Percentiles rank a stretch among this genome's conserved stretches.
Conservation (phyloP, 2,329 filamentous ascomycete species). For the Fusarium siculi region DNA sequence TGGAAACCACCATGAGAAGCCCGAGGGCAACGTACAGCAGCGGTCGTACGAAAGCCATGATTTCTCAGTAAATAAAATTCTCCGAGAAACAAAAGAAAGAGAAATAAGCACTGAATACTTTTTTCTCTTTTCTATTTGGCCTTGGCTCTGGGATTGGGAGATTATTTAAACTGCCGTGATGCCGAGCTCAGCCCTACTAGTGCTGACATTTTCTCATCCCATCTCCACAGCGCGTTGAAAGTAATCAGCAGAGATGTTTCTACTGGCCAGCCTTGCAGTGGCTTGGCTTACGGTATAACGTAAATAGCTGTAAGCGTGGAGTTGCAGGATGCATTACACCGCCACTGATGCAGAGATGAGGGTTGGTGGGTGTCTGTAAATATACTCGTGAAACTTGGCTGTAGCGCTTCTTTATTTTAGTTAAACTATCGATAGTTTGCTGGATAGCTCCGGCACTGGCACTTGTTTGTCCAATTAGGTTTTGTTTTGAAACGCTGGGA, state of each 20-base stretch:
- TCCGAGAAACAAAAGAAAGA: not conserved
- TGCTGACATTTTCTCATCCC: constrained; percentile 15
- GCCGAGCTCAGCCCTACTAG: constrained; percentile 24
- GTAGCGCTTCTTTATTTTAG: not conserved
- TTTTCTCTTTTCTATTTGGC: not conserved
- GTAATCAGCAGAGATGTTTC: not conserved
- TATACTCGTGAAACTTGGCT: not conserved
- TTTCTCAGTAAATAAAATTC: not conserved
- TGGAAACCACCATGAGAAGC: constrained; percentile 42
- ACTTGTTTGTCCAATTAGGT: not conserved
- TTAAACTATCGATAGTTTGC: not conserved
- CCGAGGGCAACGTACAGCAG: constrained; percentile 38
- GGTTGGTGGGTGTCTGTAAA: not conserved
- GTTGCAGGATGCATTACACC: constrained; percentile 2
- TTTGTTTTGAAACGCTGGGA: not conserved
- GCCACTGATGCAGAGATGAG: constrained; percentile 9
- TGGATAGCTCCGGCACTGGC: not conserved
- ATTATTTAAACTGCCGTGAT: constrained; percentile 17
- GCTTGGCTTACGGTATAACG: constrained; percentile 5
- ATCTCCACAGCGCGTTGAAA: not conserved
- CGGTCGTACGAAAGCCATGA: constrained; percentile 5
- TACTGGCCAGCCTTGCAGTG: not conserved
- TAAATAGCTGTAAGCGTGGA: constrained; percentile 5
- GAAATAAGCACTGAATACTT: not conserved
- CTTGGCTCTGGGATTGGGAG: not conserved